Conservation (phyloP, 148 eudicot species). For the Spergularia bocconei region DNA sequence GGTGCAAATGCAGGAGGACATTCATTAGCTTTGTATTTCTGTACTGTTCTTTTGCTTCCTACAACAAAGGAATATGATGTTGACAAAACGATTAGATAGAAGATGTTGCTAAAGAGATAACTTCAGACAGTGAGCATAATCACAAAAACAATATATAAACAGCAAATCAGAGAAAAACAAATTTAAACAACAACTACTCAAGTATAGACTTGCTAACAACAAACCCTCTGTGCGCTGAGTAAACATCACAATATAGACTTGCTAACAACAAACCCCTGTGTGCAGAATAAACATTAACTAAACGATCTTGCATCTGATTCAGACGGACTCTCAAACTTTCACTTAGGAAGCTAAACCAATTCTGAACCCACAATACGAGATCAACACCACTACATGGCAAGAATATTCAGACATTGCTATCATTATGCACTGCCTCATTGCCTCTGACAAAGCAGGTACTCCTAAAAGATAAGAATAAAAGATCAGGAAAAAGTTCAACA, state of each 20-base stretch:
- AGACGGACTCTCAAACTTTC: background rate
- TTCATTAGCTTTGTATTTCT: conserved; percentile 87
- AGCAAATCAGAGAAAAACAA: too few relatives aligned
- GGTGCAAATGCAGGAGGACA: conserved; percentile 80
- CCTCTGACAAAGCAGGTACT: background rate
- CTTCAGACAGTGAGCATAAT: too few relatives aligned
- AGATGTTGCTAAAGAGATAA: background rate
- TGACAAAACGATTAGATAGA: background rate
- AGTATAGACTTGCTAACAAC: background rate
- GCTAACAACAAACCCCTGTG: background rate
- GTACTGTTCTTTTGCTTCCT: conserved; percentile 94
- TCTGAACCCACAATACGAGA: background rate
- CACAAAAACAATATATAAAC: too few relatives aligned
- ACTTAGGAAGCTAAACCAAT: background rate
- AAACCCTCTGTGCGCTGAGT: background rate
- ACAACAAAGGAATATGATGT: conserved; percentile 21
- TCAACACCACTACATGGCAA: background rate
- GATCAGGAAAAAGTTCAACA: conserved; percentile 7
- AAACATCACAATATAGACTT: background rate
- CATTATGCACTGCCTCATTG: background rate
- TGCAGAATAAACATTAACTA: background rate
- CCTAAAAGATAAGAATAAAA: background rate
- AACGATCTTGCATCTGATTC: background rate
- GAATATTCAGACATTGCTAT: background rate
- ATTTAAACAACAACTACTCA: too few relatives aligned